A percentile compares a stretch with the other conserved stretches of the same genome.
Conservation (phyloP, 371 early-diverging fungal genomes). For the Zychaea mexicana region DNA sequence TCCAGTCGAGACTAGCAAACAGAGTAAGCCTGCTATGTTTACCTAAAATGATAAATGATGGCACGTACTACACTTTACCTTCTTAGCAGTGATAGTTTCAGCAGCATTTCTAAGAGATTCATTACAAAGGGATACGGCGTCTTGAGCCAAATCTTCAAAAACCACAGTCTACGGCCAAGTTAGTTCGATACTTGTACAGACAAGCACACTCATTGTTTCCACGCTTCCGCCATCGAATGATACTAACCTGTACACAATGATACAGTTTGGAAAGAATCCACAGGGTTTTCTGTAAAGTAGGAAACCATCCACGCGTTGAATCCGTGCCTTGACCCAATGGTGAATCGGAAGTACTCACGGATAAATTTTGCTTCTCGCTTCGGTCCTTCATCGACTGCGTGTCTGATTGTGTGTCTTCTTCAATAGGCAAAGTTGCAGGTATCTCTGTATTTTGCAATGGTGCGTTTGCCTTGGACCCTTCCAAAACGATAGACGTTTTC, state of each 20-base stretch:
- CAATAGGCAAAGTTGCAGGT: constrained; percentile 44
- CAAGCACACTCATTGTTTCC: no score
- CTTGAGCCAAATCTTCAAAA: constrained; percentile 85
- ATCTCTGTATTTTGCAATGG: background rate
- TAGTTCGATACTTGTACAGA: no score
- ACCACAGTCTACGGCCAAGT: constrained; percentile 50
- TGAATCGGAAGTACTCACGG: constrained; percentile 29
- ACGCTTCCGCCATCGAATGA: no score
- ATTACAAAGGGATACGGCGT: constrained; percentile 75
- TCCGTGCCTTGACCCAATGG: constrained; percentile 37
- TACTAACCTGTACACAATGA: constrained; percentile 66
- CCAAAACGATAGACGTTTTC: constrained; percentile 32
- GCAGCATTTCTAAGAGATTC: constrained; percentile 57
- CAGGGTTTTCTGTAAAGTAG: constrained; percentile 78
- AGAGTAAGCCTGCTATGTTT: background rate
- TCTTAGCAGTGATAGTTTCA: constrained; percentile 39
- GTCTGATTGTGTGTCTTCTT: no score
- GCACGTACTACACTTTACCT: constrained; percentile 31
- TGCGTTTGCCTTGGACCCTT: constrained; percentile 7
- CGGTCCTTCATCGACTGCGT: constrained; percentile 13
- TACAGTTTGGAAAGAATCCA: constrained; percentile 83
- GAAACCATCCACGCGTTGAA: constrained; percentile 74
- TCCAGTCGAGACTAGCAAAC: constrained; percentile 57
- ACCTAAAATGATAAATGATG: background rate
- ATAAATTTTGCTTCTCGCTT: background rate